Conservation (phyloP, 148 eudicot species). For the Chenopodium quinoa region DNA sequence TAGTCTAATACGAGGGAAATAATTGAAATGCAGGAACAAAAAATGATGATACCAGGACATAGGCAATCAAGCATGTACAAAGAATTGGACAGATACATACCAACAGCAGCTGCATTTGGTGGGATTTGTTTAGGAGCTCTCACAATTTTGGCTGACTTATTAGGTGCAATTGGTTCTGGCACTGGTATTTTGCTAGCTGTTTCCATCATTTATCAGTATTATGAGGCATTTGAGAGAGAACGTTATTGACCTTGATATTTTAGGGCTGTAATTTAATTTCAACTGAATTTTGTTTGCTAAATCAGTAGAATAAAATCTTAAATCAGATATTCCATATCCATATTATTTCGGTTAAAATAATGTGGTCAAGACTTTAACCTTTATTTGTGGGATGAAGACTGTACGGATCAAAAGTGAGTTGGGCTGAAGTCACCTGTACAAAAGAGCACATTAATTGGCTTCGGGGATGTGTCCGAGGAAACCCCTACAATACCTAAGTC, state of each 20-base stretch:
- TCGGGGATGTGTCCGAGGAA: too few species aligned
- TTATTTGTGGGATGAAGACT: too few species aligned
- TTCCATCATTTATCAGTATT: slow-evolving; percentile 64
- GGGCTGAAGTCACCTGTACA: too few species aligned
- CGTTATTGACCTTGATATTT: slow-evolving; percentile 54
- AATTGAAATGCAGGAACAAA: slow-evolving; percentile 47
- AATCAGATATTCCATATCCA: too few species aligned
- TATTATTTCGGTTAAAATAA: too few species aligned
- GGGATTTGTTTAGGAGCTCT: slow-evolving; percentile 35
- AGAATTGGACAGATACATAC: slow-evolving; percentile 62
- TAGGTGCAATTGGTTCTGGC: slow-evolving; percentile 37
- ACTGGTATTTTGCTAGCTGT: slow-evolving; percentile 40
- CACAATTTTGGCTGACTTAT: slow-evolving; percentile 58
- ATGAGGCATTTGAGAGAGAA: slow-evolving; percentile 68
- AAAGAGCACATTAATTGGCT: too few species aligned
- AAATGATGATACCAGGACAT: slow-evolving; percentile 68
- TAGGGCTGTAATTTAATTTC: slow-evolving; percentile 36
- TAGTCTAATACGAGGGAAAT: background rate
- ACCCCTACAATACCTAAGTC: too few species aligned
- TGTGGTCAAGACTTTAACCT: too few species aligned
- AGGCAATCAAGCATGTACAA: slow-evolving; percentile 33
- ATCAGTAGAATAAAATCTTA: too few species aligned
- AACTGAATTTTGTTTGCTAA: background rate
- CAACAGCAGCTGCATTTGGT: slow-evolving; percentile 36
- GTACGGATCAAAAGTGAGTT: too few species aligned